These are phyloP conservation scores for Stereocaulon alpinum DNA, from an alignment of 495 filamentous ascomycete genomes.

Conservation along the genomic window DNA sequence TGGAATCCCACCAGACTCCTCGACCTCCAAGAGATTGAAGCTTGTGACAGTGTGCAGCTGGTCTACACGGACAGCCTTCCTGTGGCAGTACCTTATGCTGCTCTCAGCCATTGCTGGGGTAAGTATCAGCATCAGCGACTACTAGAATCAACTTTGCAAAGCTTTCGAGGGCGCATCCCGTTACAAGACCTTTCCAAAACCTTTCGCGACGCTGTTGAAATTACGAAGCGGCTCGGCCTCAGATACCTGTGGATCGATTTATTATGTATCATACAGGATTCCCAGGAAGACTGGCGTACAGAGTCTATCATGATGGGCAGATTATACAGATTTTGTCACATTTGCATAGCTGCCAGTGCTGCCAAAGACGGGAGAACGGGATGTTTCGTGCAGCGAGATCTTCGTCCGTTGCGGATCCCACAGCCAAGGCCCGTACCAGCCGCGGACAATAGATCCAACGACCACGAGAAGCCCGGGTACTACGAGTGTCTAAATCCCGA, in stretches of 20 bases:
- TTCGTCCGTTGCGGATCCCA: too few species aligned
- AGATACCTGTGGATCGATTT: not conserved
- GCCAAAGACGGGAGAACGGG: not conserved
- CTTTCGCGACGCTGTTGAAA: too few species aligned
- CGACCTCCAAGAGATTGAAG: too few species aligned
- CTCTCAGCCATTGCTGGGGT: too few species aligned
- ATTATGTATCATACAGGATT: not conserved
- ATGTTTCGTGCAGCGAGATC: not conserved
- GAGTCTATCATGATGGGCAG: not conserved
- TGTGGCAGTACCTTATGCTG: too few species aligned
- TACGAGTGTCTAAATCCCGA: not conserved
- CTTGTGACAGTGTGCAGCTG: too few species aligned
- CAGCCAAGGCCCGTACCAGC: not conserved
- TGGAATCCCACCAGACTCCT: too few species aligned
- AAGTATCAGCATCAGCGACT: too few species aligned
- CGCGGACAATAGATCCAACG: not conserved
- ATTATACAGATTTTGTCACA: not conserved
- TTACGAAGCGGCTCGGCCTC: not conserved
- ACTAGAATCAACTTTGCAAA: too few species aligned
- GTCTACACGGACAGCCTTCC: too few species aligned
- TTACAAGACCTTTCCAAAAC: too few species aligned
- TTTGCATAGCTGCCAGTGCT: not conserved
- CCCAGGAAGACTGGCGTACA: not conserved
- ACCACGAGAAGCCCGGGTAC: not conserved
- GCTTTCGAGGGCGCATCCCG: too few species aligned